A percentile compares a stretch with the other conserved stretches of the same genome.
Evolutionary conservation across 1,284 basidiomycete species (phyloP).

Genomic region (Marasmius fiardii): DNA sequence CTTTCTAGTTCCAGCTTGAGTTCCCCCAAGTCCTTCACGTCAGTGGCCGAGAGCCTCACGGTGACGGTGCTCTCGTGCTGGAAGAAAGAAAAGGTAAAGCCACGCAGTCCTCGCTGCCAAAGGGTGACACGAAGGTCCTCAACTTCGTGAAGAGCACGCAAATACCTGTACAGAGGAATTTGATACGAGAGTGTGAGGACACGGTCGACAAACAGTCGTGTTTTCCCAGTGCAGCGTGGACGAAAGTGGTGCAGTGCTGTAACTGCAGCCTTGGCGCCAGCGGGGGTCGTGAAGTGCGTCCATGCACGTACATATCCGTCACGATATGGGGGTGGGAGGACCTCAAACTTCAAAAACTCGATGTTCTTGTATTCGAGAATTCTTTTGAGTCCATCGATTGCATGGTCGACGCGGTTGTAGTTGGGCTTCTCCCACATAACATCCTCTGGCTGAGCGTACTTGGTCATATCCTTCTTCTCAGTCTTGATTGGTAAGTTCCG

Average conservation of each 20-base stretch:
- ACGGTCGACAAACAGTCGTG: conserved; percentile 45
- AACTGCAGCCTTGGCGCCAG: conserved; percentile 47
- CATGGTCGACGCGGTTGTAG: conserved; percentile 37
- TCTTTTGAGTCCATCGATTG: conserved; percentile 35
- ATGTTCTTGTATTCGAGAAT: conserved; percentile 34
- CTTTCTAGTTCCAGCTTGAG: conserved; percentile 59
- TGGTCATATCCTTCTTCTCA: conserved; percentile 35
- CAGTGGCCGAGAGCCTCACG: conserved; percentile 44
- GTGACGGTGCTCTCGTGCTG: conserved; percentile 25
- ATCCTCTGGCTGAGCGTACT: conserved; percentile 43
- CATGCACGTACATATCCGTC: conserved; percentile 47
- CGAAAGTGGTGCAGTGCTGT: conserved; percentile 39
- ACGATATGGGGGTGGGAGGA: conserved; percentile 47
- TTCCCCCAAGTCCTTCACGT: conserved; percentile 41
- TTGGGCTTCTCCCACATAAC: conserved; percentile 51
- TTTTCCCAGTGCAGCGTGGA: conserved; percentile 39
- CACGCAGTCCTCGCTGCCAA: conserved; percentile 19
- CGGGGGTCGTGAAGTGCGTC: conserved; percentile 46
- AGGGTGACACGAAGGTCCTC: conserved; percentile 25
- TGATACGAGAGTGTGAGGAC: conserved; percentile 43
- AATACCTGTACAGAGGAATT: conserved; percentile 34
- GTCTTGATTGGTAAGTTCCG: conserved; percentile 45
- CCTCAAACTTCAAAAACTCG: conserved; percentile 40
- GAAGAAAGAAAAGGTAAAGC: conserved; percentile 23
- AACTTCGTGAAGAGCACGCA: conserved; percentile 35